Conservation (phyloP, 768 basidiomycete genomes). For the Boletus vermiculosoides region DNA sequence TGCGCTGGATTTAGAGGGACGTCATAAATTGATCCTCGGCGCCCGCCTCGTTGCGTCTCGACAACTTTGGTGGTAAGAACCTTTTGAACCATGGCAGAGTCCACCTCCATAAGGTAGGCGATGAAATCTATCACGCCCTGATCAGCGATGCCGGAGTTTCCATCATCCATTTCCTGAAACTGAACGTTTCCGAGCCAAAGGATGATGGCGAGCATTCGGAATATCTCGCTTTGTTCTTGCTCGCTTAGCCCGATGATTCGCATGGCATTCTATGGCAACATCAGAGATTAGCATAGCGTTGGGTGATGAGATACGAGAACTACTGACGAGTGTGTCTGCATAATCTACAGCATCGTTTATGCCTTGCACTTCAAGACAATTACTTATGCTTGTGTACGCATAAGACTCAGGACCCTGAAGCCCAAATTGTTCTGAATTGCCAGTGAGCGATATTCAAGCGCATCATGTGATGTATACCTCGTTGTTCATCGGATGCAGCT, state of each 20-base stretch:
- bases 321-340: slow-evolving; percentile 78
- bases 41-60: slow-evolving; percentile 91
- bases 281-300: neutral
- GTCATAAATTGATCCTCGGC: slow-evolving; percentile 94
- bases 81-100: slow-evolving; percentile 77
- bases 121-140: slow-evolving; percentile 92
- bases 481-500: slow-evolving; percentile 83
- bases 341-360: slow-evolving; percentile 91
- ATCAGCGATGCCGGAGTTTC: slow-evolving; percentile 80
- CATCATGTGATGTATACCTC: slow-evolving; percentile 52
- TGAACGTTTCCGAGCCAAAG: slow-evolving; percentile 97
- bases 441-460: slow-evolving; percentile 10
- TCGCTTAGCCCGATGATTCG: slow-evolving; percentile 81
- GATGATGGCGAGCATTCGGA: slow-evolving; percentile 86
- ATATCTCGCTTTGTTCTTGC: slow-evolving; percentile 88
- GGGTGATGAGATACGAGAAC: neutral
- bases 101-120: slow-evolving; percentile 90
- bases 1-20: slow-evolving; percentile 94
- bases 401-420: slow-evolving; percentile 96
- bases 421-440: slow-evolving; percentile 78
- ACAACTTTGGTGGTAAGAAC: slow-evolving; percentile 81
- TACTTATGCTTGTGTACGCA: slow-evolving; percentile 88
- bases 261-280: slow-evolving; percentile 78
- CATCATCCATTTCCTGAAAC: slow-evolving; percentile 85
- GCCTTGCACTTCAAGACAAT: slow-evolving; percentile 86